phyloP scores from a whole-genome alignment of 2,329 filamentous ascomycete species.

The Coniochaeta pulveracea region DNA sequence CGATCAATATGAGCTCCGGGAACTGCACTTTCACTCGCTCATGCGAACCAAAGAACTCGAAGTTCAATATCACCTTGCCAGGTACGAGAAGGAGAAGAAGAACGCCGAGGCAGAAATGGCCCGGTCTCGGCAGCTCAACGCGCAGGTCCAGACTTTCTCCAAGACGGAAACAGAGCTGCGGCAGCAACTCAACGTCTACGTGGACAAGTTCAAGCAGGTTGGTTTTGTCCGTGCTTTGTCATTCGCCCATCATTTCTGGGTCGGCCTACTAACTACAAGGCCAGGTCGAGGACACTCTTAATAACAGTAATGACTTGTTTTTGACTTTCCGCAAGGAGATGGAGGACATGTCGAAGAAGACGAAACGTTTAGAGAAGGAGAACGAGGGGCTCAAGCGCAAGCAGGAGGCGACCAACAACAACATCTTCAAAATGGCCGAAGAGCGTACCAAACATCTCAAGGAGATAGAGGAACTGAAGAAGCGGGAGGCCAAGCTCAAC shows the following conservation, averaged over 20 bases:
- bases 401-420: conserved; percentile 85
- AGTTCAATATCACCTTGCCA: conserved; percentile 81
- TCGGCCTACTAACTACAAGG: conserved; percentile 16
- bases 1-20: conserved; percentile 92
- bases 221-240: conserved; percentile 20
- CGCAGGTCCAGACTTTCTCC: conserved; percentile 88
- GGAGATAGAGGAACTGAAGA: conserved; percentile 67
- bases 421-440: conserved; percentile 95
- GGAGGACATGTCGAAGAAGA: conserved; percentile 99
- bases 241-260: conserved; percentile 3
- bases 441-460: conserved; percentile 69
- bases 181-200: conserved; percentile 94
- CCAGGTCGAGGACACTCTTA: conserved; percentile 95
- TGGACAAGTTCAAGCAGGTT: conserved; percentile 99
- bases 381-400: conserved; percentile 86
- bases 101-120: conserved; percentile 70
- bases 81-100: conserved; percentile 84
- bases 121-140: conserved; percentile 74
- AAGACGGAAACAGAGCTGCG: conserved; percentile 91
- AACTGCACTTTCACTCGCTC: conserved; percentile 85
- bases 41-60: conserved; percentile 93
- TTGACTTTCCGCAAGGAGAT: conserved; percentile 96
- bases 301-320: conserved; percentile 96
- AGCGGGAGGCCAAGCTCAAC: conserved; percentile 83
- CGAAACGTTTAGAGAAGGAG: conserved; percentile 91